Conservation (phyloP, 2,329 filamentous ascomycete species). For the Samsoniella hepiali region DNA sequence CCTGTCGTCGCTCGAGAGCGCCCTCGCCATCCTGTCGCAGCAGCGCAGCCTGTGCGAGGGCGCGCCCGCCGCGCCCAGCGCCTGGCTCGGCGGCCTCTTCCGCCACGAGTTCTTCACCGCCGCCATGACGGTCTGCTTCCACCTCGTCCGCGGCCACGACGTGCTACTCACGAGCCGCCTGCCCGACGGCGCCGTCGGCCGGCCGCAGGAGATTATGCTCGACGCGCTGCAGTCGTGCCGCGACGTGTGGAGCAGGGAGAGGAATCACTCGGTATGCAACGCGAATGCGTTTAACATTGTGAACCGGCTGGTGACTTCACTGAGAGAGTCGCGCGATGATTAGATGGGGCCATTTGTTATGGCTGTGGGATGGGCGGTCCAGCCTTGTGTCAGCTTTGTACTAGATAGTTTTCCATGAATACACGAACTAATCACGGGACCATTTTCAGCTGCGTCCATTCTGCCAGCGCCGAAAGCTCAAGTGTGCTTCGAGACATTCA, state of each 20-base stretch:
- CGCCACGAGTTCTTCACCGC: slow-evolving; percentile 20
- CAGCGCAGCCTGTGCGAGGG: slow-evolving; percentile 18
- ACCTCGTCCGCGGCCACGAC: slow-evolving; percentile 16
- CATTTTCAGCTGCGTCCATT: neutral
- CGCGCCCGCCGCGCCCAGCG: neutral
- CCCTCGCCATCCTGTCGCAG: slow-evolving; percentile 16
- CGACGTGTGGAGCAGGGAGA: slow-evolving; percentile 20
- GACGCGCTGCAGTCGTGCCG: slow-evolving; percentile 21
- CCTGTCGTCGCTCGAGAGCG: slow-evolving; percentile 19
- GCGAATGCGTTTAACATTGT: slow-evolving; percentile 20
- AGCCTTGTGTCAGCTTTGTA: neutral
- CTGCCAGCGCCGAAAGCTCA: neutral
- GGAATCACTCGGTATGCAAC: slow-evolving; percentile 17
- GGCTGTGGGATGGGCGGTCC: neutral
- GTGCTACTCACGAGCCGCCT: neutral
- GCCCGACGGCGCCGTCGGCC: slow-evolving; percentile 4
- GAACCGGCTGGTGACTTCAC: slow-evolving; percentile 10
- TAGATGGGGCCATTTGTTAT: neutral
- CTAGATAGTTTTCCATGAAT: neutral
- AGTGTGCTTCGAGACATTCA: neutral
- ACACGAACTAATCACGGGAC: too few species aligned
- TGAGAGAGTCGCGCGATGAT: slow-evolving; percentile 4
- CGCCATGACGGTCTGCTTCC: slow-evolving; percentile 20
- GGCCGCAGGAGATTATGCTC: slow-evolving; percentile 19
- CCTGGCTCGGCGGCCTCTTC: slow-evolving; percentile 18